Conservation (phyloP, 768 basidiomycete genomes). For the Boletus vermiculosoides region DNA sequence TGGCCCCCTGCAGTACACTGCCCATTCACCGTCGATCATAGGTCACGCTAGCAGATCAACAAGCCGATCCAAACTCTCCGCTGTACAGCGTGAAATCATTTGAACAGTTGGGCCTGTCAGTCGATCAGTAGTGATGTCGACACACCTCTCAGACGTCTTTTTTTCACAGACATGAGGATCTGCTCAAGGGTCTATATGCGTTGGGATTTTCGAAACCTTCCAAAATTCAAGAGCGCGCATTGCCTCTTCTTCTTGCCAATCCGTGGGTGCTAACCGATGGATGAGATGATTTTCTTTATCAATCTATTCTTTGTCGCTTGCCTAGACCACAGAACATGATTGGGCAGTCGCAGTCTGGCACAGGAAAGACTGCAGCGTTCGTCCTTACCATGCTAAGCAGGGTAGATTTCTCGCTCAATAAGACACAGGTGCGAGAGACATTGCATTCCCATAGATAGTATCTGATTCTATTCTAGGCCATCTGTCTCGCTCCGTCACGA, state of each 20-base stretch:
- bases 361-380: conserved; percentile 98
- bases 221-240: conserved; percentile 96
- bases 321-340: conserved; percentile 96
- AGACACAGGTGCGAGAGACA: conserved; percentile 66
- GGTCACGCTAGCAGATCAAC: conserved; percentile 97
- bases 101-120: conserved; percentile 92
- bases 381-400: conserved; percentile 96
- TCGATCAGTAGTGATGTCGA: conserved; percentile 13
- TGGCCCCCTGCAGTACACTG: background rate
- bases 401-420: conserved; percentile 77
- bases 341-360: conserved; percentile 98
- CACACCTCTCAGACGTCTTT: conserved; percentile 3
- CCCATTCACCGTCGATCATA: conserved; percentile 30
- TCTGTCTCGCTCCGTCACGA: conserved; percentile 96
- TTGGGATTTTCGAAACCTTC: conserved; percentile 98
- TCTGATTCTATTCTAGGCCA: conserved; percentile 52
- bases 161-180: conserved; percentile 66
- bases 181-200: conserved; percentile 91
- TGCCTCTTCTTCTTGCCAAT: conserved; percentile 85
- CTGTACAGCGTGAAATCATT: conserved; percentile 91
- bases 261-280: conserved; percentile 56
- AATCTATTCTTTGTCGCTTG: conserved; percentile 5
- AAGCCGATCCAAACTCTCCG: conserved; percentile 94
- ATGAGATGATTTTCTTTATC: background rate
- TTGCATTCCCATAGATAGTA: background rate